Evolutionary conservation across 495 filamentous ascomycete genomes (phyloP), one percentile per base, ranked within the genome.

Genomic region (Lichenothelia convexa): DNA sequence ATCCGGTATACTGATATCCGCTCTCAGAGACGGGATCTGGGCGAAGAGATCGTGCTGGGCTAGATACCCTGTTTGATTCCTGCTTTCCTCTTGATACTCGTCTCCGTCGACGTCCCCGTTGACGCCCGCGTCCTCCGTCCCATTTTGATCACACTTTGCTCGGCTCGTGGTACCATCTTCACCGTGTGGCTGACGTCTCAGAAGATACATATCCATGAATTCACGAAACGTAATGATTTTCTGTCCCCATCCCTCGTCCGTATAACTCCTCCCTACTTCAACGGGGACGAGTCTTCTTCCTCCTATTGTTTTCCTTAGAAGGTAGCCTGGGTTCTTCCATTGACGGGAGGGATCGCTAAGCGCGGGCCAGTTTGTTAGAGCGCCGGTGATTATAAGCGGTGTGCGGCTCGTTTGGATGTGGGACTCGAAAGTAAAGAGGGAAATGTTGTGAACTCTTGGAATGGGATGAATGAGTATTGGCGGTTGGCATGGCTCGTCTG

Each of bases 211-310:
- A n/a, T 59, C 46, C 22, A 91, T 49, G 45, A 94, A 93, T 8
- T 80, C 64, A 29, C 58, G 55, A 40, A 95, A 91, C 3, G 71
- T 55, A 9, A 94, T 67, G 22, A 95, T 74, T 39, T 67, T 67
- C 51, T 99, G 89, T 0, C 77, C 74, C 89, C 91, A 99, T 11
- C 63, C 74, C 16, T 68, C 70, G 41, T 89, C 80, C 5, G 83
- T 86, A 45, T 99, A 99, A 43, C 73, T 81, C 32, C 80, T 61
- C 5, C 89, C 89, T n/a, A 92, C 50, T 51, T 99, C 89, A 11
- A 95, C 65, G 0, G 89, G 89, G 1, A 95, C 75, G 1, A 93
- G 67, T 27, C 89, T 65, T 18, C 72, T 63, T 1, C 91, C 89
- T 7, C 59, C 63, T 29, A 93, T 68, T 0, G 89, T 95, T 30